These are phyloP conservation scores for Arabidopsis hybrid DNA, from an alignment of 441 rosid genomes.

Conservation along the genomic window DNA sequence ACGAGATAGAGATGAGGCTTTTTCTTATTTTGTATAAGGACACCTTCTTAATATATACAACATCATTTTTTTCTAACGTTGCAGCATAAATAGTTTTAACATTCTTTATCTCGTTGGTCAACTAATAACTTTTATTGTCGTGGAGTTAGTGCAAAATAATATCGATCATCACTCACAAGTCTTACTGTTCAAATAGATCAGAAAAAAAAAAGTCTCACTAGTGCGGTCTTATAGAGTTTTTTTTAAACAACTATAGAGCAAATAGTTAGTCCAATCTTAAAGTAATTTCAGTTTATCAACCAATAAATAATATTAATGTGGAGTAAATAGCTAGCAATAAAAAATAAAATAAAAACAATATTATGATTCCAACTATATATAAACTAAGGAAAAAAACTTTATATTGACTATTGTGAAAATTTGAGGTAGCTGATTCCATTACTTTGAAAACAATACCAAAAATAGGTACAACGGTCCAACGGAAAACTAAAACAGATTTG, in stretches of 20 bases:
- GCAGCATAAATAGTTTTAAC: too few relatives aligned
- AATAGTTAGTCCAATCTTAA: background rate
- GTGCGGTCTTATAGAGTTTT: background rate
- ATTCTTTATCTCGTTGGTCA: background rate
- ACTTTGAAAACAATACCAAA: background rate
- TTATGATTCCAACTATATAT: too few relatives aligned
- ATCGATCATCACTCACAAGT: too few relatives aligned
- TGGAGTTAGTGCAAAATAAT: too few relatives aligned
- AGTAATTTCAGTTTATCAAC: background rate
- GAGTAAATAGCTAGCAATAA: background rate
- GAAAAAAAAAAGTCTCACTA: background rate
- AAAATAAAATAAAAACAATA: too few relatives aligned
- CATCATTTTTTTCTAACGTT: too few relatives aligned
- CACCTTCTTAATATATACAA: too few relatives aligned
- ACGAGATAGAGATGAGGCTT: background rate
- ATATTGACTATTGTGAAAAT: too few relatives aligned
- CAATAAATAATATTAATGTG: background rate
- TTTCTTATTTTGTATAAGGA: background rate
- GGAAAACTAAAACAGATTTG: background rate
- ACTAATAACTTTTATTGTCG: background rate
- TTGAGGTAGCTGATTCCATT: background rate
- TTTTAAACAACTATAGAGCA: background rate
- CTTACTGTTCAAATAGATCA: too few relatives aligned
- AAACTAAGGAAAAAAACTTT: too few relatives aligned
- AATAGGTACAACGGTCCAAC: background rate